Base-by-base conservation (phyloP, 148 eudicot species). In the Silene conica region DNA sequence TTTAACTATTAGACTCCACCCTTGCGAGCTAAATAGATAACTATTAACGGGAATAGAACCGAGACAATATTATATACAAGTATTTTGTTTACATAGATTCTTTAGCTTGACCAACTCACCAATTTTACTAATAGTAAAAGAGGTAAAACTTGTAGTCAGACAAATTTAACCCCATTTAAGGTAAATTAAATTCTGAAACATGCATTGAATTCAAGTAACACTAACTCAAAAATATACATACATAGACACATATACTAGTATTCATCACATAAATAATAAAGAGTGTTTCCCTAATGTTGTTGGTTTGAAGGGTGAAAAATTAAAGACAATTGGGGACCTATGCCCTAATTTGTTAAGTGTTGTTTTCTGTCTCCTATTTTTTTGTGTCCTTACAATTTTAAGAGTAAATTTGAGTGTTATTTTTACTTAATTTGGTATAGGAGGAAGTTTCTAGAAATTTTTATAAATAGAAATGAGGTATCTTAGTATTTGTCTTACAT, bases 401-500 rank as follows among this genome's bases (percentile, higher is more conserved):
- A 43, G 79, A 68, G 69, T 61, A 63, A 75, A 50, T 16, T 43
- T 66, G 64, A 72, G 19, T 71, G 41, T 71, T 28, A 43, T 45
- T 65, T 63, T 71, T 66, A 80, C 82, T 68, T 28, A 8, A 28
- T 65, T 71, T 21, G 45, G 69, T 62, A 26, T 50, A 5, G 68
- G 73, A 22, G 46, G 72, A 65, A 80, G 73, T 71, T 71, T 79
- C 63, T 76, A 80, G 79, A 80, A 80, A 80, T 34, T 31, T 75
- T 19, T 50, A 66, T 59, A 46, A 28, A 70, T 26, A 54, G 69
- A 78, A 67, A 75, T 71, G 14, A 61, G 82, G 79, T 80, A 80
- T 80, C 82, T 80, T 71, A 75, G 82, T 66, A 80, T 75, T 75
- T 80, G 82, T 80, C 79, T 80, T 79, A 76, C 82, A 63, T 76